phyloP scores from a whole-genome alignment of 257 asterid genomes.

The Euphrasia confusa region DNA sequence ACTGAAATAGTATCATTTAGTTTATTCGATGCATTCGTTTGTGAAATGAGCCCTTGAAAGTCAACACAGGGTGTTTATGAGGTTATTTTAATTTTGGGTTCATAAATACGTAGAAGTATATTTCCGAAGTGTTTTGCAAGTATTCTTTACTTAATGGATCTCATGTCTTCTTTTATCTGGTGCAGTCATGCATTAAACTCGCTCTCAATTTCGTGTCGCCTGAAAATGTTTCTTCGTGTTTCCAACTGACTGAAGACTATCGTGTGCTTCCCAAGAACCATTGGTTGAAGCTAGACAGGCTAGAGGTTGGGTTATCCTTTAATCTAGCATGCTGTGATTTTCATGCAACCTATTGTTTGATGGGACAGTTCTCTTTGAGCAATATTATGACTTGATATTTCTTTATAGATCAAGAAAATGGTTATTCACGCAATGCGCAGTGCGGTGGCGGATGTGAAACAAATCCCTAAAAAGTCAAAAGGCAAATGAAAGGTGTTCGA shows the following conservation, averaged over 20 bases:
- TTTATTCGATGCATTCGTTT: neutral
- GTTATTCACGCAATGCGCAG: slow-evolving; percentile 27
- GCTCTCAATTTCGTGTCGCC: slow-evolving; percentile 43
- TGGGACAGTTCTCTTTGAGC: neutral
- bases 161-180: slow-evolving; percentile 15
- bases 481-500: slow-evolving; percentile 13
- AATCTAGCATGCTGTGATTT: neutral
- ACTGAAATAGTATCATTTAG: neutral
- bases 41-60: neutral
- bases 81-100: neutral
- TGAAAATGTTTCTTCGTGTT: slow-evolving; percentile 34
- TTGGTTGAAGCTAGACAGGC: slow-evolving; percentile 35
- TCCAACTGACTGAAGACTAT: slow-evolving; percentile 36
- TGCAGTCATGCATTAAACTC: slow-evolving; percentile 44
- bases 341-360: neutral
- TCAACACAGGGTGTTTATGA: neutral
- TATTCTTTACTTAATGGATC: neutral
- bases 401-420: slow-evolving; percentile 33
- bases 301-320: slow-evolving; percentile 32
- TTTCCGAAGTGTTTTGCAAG: neutral
- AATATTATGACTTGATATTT: neutral
- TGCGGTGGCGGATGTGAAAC: slow-evolving; percentile 26
- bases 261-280: slow-evolving; percentile 38
- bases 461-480: no score
- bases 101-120: no score